These are phyloP conservation scores for Lanmaoa pseudosensibilis DNA, from an alignment of 768 basidiomycete species.

Conservation along the genomic window DNA sequence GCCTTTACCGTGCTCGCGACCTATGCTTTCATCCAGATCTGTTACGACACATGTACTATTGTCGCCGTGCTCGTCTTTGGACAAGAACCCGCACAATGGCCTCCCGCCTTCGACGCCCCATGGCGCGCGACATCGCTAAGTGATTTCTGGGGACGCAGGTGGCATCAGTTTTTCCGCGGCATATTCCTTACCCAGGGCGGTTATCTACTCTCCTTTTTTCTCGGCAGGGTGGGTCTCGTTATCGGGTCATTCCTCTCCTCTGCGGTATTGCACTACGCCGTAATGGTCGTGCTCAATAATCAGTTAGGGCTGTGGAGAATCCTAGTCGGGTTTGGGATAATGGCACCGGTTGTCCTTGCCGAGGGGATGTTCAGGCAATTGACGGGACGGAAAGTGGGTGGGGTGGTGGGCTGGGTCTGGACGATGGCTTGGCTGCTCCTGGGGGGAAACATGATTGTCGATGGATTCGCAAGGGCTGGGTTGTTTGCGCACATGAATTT, in stretches of 20 bases:
- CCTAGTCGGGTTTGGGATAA: conserved; percentile 52
- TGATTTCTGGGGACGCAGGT: conserved; percentile 39
- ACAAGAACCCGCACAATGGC: conserved; percentile 32
- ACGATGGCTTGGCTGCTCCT: conserved; percentile 27
- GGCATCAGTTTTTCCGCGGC: conserved; percentile 39
- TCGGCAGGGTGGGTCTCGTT: conserved; percentile 49
- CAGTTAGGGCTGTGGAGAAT: conserved; percentile 37
- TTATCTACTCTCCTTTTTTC: conserved; percentile 31
- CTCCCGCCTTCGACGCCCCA: conserved; percentile 33
- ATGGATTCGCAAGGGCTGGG: conserved; percentile 19
- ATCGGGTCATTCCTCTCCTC: conserved; percentile 59
- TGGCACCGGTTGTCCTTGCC: conserved; percentile 48
- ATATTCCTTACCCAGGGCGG: conserved; percentile 33
- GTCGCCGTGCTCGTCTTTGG: conserved; percentile 28
- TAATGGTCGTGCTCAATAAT: conserved; percentile 37
- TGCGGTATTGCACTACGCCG: conserved; percentile 52
- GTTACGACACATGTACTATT: conserved; percentile 27
- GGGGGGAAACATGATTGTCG: conserved; percentile 26
- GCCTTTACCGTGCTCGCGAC: conserved; percentile 43
- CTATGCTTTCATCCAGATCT: conserved; percentile 43
- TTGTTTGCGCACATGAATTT: conserved; percentile 3
- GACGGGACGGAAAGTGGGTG: conserved; percentile 31
- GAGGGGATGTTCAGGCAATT: conserved; percentile 35
- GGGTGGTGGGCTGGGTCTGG: conserved; percentile 37
- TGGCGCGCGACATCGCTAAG: conserved; percentile 36